Evolutionary conservation across 1,139 yeast genomes (phyloP), one percentile per base, ranked within the genome.

Genomic region (Candida tropicalis): DNA sequence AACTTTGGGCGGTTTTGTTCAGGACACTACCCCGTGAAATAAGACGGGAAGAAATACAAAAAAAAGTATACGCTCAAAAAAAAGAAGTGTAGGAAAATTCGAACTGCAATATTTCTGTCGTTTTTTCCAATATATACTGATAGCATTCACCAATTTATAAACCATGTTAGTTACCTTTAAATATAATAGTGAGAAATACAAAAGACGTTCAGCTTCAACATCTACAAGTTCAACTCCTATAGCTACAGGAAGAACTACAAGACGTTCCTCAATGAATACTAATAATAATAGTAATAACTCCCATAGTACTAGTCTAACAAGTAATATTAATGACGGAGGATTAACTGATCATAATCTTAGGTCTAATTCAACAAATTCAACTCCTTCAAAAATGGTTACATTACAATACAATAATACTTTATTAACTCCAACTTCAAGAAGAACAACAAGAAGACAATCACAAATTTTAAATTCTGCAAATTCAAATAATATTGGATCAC

Each of bases 81-180:
- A n/a, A n/a, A n/a, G n/a, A 9, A 22, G 24, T 22, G 27, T 3
- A 9, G 13, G n/a, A 24, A 35, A 35, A 35, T 24, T 35, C 25
- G 24, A 35, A 35, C 38, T 35, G 38, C 38, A 35, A 35, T 35
- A 31, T 10, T 11, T 31, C 4, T 18, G 16, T 17, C 12, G 3
- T n/a, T n/a, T n/a, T n/a, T n/a, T n/a, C n/a, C n/a, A n/a, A n/a
- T n/a, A n/a, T n/a, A n/a, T n/a, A n/a, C 6, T 20, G 7, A 18
- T 18, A 23, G 20, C 29, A 18, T 25, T 16, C 13, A 4, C 29
- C 15, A 12, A 15, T 12, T 12, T 17, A 18, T 31, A 11, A 25
- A 18, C 31, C 25, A 50, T 43, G 52, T 39, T 43, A 13, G 51
- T 54, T 20, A 46, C 47, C 3, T 48, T 56, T 16, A 48, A 47